These are phyloP conservation scores for Diaporthe australafricana DNA, from an alignment of 2,329 filamentous ascomycete species.

Conservation along the genomic window DNA sequence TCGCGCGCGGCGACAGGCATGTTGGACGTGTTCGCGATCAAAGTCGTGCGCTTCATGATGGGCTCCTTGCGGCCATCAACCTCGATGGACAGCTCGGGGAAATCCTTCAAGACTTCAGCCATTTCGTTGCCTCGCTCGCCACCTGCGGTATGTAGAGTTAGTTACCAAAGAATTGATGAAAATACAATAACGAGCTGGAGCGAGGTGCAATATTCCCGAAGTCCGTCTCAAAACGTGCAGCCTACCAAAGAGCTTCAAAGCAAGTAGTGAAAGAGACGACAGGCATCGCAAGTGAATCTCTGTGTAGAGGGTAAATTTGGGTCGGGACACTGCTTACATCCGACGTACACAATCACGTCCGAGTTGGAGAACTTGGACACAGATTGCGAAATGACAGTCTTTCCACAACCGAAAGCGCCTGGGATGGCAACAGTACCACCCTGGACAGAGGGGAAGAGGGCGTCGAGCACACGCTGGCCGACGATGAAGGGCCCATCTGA, in stretches of 20 bases:
- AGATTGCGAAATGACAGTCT: conserved; percentile 98
- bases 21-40: conserved; percentile 99
- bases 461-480: conserved; percentile 95
- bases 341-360: conserved; percentile 98
- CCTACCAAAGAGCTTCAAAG: background rate
- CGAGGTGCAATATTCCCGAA: no score
- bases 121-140: conserved; percentile 99
- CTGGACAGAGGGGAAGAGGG: conserved; percentile 95
- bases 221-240: no score
- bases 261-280: background rate
- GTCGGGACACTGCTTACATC: conserved; percentile 49
- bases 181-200: no score
- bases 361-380: conserved; percentile 99
- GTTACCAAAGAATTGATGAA: no score
- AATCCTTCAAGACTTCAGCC: conserved; percentile 99
- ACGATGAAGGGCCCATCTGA: conserved; percentile 94
- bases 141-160: background rate
- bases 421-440: conserved; percentile 98
- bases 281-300: background rate
- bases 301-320: background rate
- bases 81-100: conserved; percentile 96
- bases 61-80: conserved; percentile 95
- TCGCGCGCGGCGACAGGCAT: conserved; percentile 99
- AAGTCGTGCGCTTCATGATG: conserved; percentile 99
- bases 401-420: conserved; percentile 97